Evolutionary conservation across 2,329 filamentous ascomycete genomes (phyloP).

Genomic region (Neofusicoccum sp.): DNA sequence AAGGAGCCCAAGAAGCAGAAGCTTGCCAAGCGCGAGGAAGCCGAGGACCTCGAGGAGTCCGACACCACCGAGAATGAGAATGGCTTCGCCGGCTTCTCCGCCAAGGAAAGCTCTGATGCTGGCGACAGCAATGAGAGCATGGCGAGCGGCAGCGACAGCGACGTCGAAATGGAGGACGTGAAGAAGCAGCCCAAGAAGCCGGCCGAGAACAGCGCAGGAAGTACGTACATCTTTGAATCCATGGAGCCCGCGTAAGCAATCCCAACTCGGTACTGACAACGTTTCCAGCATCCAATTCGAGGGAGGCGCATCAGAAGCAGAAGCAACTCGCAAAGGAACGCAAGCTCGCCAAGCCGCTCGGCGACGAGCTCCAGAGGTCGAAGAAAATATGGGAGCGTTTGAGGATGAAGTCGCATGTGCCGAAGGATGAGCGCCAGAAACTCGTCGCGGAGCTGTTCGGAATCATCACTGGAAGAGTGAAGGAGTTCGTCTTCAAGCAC

Average conservation of each 20-base stretch:
- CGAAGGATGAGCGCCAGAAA: slow-evolving; percentile 82
- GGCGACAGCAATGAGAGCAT: slow-evolving; percentile 20
- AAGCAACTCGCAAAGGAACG: slow-evolving; percentile 85
- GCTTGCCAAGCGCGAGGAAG: slow-evolving; percentile 32
- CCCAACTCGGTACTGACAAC: neutral
- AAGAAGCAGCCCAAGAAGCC: slow-evolving; percentile 26
- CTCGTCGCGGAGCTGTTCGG: slow-evolving; percentile 87
- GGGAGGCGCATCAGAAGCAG: slow-evolving; percentile 91
- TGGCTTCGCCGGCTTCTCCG: slow-evolving; percentile 39
- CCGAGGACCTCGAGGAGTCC: slow-evolving; percentile 37
- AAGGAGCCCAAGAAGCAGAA: slow-evolving; percentile 38
- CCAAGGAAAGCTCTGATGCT: slow-evolving; percentile 32
- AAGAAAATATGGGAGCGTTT: slow-evolving; percentile 98
- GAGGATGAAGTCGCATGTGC: slow-evolving; percentile 89
- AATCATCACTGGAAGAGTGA: slow-evolving; percentile 88
- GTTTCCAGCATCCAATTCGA: slow-evolving; percentile 62
- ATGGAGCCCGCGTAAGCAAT: no score
- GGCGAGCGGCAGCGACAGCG: slow-evolving; percentile 18
- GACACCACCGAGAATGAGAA: slow-evolving; percentile 41
- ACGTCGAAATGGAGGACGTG: slow-evolving; percentile 19
- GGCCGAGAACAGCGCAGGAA: neutral
- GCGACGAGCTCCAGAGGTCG: slow-evolving; percentile 81
- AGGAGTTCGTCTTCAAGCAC: slow-evolving; percentile 98
- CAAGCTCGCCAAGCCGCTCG: slow-evolving; percentile 89
- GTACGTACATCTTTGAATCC: neutral